Conservation (phyloP, 306 rosid species). For the Nissolia schottii region DNA sequence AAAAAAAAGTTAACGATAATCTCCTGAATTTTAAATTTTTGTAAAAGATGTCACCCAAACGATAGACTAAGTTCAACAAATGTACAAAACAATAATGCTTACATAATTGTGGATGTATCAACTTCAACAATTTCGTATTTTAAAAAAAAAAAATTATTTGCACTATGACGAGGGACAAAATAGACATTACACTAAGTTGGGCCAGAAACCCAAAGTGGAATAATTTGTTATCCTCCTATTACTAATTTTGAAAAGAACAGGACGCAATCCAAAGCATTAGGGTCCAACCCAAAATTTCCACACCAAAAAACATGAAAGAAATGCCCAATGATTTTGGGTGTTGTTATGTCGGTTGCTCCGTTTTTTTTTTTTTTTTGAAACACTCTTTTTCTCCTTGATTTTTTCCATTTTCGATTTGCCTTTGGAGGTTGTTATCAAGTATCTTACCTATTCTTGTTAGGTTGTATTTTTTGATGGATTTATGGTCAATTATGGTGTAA, state of each 20-base stretch:
- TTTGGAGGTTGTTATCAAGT: too few relatives aligned
- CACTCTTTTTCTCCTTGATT: too few relatives aligned
- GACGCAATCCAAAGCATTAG: neutral
- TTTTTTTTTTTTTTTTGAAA: neutral
- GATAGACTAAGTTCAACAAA: neutral
- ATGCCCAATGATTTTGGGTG: neutral
- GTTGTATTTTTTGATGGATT: too few relatives aligned
- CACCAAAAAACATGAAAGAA: neutral
- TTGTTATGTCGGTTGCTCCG: neutral
- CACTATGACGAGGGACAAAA: neutral
- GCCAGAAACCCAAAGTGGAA: neutral
- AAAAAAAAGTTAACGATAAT: too few relatives aligned
- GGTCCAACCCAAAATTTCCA: neutral
- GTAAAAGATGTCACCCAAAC: neutral
- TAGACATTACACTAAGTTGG: neutral
- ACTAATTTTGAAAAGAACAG: neutral
- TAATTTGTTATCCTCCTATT: neutral
- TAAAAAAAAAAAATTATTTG: too few relatives aligned
- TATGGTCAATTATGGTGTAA: too few relatives aligned
- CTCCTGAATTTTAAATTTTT: neutral
- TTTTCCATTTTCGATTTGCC: too few relatives aligned
- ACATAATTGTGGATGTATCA: conserved; percentile 16
- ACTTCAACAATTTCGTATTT: neutral
- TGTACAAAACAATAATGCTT: neutral
- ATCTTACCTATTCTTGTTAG: too few relatives aligned